Conservation (phyloP, 2,329 filamentous ascomycete species). For the Beauveria sp. region DNA sequence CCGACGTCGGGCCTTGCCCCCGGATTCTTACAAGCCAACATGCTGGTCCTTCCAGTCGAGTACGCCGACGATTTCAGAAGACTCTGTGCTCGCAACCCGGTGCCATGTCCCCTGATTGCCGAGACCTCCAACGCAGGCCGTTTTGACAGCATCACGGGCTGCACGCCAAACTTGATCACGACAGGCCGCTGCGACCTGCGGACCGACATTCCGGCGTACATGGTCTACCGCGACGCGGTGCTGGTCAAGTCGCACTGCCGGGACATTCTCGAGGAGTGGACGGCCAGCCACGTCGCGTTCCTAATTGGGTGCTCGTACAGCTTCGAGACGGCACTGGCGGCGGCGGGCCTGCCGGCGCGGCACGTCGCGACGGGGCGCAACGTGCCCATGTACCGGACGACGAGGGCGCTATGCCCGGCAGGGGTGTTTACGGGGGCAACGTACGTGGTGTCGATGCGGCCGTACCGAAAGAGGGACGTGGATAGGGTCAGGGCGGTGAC, state of each 20-base stretch:
- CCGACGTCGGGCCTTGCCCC: constrained; percentile 49
- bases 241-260: constrained; percentile 28
- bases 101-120: constrained; percentile 53
- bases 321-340: constrained; percentile 50
- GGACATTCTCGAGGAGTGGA: constrained; percentile 46
- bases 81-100: constrained; percentile 54
- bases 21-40: constrained; percentile 52
- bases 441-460: constrained; percentile 57
- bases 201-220: constrained; percentile 50
- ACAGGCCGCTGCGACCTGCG: constrained; percentile 46
- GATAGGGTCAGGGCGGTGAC: constrained; percentile 48
- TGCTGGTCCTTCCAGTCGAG: constrained; percentile 49
- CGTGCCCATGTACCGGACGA: constrained; percentile 56
- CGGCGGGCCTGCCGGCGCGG: constrained; percentile 41
- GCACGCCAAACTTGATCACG: constrained; percentile 24
- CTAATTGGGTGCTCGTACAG: constrained; percentile 57
- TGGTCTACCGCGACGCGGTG: constrained; percentile 45
- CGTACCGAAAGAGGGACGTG: constrained; percentile 43
- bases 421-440: constrained; percentile 48
- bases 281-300: constrained; percentile 51
- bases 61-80: constrained; percentile 51
- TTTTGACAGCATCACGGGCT: constrained; percentile 29
- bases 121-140: constrained; percentile 39
- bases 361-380: constrained; percentile 42
- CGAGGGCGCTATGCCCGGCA: constrained; percentile 45